Evolutionary conservation across 2,329 filamentous ascomycete genomes (phyloP), one percentile per base, ranked within the genome.

Genomic region (Trichophyton rubrum): DNA sequence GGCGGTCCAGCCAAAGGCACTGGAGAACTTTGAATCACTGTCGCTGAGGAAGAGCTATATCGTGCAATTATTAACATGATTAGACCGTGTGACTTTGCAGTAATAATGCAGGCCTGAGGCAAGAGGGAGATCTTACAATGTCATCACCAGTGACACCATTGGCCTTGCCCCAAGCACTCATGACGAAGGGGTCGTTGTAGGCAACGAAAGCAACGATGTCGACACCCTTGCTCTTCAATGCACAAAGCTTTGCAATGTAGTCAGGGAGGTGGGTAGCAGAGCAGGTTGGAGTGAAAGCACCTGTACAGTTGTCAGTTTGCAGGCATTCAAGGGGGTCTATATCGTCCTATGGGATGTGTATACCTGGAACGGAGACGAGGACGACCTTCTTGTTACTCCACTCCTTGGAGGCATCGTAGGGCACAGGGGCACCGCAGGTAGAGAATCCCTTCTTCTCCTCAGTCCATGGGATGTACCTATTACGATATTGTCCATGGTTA

Each of bases 81-180:
- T 3, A 59, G 27, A 1, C 41, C 41, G 47, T 13, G 30, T 11
- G 9, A 7, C 30, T n/a, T 30, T 13, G 51, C 8, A 17, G 51
- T 38, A 35, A 17, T 4, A 1, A 24, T 22, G 17, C 20, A 47
- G 7, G 4, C 40, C 33, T 38, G 8, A 13, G 33, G 11, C 9
- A 13, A 24, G 51, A 56, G 11, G 41, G 20, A 56, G 8, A 35
- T 9, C 79, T 62, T 73, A 85, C 80, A 68, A 87, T 83, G 68
- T 82, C 81, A 67, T 92, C 86, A 65, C 85, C 84, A 70, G 82
- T 85, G 70, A 92, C 80, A 59, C 81, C 80, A 77, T 95, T 92
- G 70, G 90, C 89, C 82, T 95, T 95, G 76, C 85, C 87, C 89
- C 89, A 93, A 60, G 88, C 89, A 68, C 84, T 86, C 88, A 92